Evolutionary conservation across 805 yeast genomes (phyloP), one percentile per base, ranked within the genome.

Genomic region (Yamadazyma nakazawae): DNA sequence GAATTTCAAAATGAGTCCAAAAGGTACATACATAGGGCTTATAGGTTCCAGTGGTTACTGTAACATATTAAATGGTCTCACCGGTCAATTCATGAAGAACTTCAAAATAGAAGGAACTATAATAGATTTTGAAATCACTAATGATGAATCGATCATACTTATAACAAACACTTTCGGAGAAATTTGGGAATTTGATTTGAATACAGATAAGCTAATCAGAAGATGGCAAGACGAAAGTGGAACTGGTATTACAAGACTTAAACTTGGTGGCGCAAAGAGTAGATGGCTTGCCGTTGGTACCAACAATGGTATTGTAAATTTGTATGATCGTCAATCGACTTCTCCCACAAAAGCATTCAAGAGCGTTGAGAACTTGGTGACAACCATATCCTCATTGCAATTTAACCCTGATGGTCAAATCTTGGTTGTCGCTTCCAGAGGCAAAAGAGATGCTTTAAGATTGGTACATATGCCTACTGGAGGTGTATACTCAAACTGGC

Each of bases 401-500:
- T 92, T 94, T 60, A 80, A 88, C 24, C 80, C 79, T 24, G 98
- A 94, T 63, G 97, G 97, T 1, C 99, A 94, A 65, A 66, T 94
- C 14, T 69, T 94, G 52, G 85, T 89, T 56, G 77, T 91, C 52
- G 92, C 97, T 0, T 86, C 96, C 8, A 76, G 95, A 57, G 89
- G 85, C 5, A 82, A 84, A 68, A 82, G 84, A 57, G 98, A 94
- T 64, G 88, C 97, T 2, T 72, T 94, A 50, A 79, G 91, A 58
- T 63, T 94, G 53, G 91, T 89, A 11, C 98, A 94, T 62, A 67
- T 92, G 47, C 96, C 97, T 18, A 78, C 87, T 21, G 88, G 92
- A 53, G 79, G 88, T 16, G 96, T 88, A 6, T 94, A 83, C 68
- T 75, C 83, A 41, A 94, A 94, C 71, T 94, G 99, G 99, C 99